phyloP scores from a whole-genome alignment of 164 flowering plant genomes.

The Kalanchoe fedtschenkoi region DNA sequence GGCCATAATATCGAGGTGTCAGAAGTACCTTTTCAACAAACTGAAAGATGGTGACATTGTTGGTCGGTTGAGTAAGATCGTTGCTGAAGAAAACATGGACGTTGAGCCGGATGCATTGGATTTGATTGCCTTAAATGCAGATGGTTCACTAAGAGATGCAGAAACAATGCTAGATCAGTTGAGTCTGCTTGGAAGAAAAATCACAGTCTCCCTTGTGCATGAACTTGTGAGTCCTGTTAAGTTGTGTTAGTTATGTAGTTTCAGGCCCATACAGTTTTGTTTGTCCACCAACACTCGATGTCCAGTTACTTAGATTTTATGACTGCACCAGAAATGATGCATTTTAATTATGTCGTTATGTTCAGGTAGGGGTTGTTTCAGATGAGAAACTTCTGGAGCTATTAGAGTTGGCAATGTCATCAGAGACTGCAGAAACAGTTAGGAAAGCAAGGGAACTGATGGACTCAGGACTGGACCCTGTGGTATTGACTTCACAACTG shows the following conservation, averaged over 20 bases:
- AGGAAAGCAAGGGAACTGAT: conserved; percentile 79
- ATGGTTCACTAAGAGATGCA: conserved; percentile 94
- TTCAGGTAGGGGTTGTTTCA: conserved; percentile 83
- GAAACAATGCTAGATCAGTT: conserved; percentile 96
- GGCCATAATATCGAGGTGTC: conserved; percentile 70
- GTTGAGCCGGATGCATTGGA: conserved; percentile 78
- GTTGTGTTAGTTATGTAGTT: too few species aligned
- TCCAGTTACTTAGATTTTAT: too few species aligned
- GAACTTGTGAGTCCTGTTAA: conserved; percentile 62
- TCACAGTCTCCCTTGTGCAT: conserved; percentile 81
- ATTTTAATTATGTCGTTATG: conserved; percentile 7
- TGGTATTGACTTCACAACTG: conserved; percentile 87
- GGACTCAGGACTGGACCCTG: conserved; percentile 91
- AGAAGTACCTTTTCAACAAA: conserved; percentile 76
- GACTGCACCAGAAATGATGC: conserved; percentile 1
- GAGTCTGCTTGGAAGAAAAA: conserved; percentile 79
- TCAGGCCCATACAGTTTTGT: too few species aligned
- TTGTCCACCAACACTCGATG: too few species aligned
- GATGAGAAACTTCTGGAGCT: conserved; percentile 89
- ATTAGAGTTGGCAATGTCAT: conserved; percentile 87
- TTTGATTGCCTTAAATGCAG: conserved; percentile 83
- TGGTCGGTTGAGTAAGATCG: conserved; percentile 51
- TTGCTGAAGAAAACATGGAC: conserved; percentile 60
- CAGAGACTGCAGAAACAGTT: conserved; percentile 90
- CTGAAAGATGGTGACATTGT: conserved; percentile 69